These are phyloP conservation scores for Leucogyrophana mollusca DNA, from an alignment of 768 basidiomycete genomes.

Conservation along the genomic window DNA sequence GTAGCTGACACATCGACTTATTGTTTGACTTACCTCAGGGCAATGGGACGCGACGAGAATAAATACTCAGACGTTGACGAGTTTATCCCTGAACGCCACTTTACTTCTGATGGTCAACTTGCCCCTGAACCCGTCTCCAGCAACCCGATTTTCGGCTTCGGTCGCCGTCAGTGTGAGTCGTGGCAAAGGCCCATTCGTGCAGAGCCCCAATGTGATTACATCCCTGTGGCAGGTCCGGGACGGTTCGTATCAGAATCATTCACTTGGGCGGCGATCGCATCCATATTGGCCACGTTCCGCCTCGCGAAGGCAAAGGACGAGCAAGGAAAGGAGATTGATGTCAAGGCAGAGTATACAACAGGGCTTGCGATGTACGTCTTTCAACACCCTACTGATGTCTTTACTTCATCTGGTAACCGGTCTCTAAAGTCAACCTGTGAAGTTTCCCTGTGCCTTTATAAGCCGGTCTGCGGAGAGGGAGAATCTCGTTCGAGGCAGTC, in stretches of 20 bases:
- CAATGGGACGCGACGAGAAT: neutral
- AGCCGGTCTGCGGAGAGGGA: neutral
- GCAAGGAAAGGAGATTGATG: slow-evolving; percentile 3
- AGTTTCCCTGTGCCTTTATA: neutral
- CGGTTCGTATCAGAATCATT: slow-evolving; percentile 20
- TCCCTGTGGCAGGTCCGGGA: slow-evolving; percentile 15
- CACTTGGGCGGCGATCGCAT: slow-evolving; percentile 20
- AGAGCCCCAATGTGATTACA: neutral
- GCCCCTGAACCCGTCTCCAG: neutral
- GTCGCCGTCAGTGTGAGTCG: slow-evolving; percentile 23
- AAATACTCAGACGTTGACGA: neutral
- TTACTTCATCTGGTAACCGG: too few relatives aligned
- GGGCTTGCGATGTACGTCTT: neutral
- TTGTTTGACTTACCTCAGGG: neutral
- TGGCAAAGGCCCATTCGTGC: neutral
- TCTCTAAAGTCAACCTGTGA: neutral
- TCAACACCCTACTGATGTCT: too few relatives aligned
- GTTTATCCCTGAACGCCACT: neutral
- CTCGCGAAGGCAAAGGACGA: slow-evolving; percentile 8
- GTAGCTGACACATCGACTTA: neutral
- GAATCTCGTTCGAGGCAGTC: neutral
- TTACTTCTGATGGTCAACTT: slow-evolving; percentile 14
- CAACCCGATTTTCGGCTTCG: slow-evolving; percentile 24
- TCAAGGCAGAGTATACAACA: neutral
- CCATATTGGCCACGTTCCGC: slow-evolving; percentile 19